Evolutionary conservation across 768 basidiomycete genomes (phyloP).

Genomic region (Suillus placidus): DNA sequence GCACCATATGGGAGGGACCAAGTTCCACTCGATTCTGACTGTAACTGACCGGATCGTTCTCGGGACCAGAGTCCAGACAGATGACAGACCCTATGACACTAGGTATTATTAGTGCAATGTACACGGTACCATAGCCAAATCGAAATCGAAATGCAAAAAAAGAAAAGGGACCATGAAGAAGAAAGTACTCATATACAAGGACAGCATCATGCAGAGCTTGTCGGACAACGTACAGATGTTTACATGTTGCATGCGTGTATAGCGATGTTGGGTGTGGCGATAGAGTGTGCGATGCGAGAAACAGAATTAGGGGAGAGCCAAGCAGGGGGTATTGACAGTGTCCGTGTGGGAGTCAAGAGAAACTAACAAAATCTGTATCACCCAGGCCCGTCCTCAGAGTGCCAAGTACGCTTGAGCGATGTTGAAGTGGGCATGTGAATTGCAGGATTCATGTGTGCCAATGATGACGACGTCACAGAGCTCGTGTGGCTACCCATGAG

Average conservation of each 20-base stretch:
- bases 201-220: no score
- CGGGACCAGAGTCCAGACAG: not conserved
- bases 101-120: constrained; percentile 4
- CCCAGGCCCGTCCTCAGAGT: constrained; percentile 22
- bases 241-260: constrained; percentile 2
- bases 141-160: not conserved
- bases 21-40: not conserved
- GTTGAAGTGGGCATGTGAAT: constrained; percentile 15
- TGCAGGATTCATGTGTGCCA: constrained; percentile 23
- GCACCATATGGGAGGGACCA: not conserved
- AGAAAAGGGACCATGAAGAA: not conserved
- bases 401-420: constrained; percentile 31
- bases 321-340: constrained; percentile 1
- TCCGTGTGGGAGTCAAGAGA: constrained; percentile 5
- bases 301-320: not conserved
- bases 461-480: constrained; percentile 32
- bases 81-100: not conserved
- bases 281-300: constrained; percentile 5
- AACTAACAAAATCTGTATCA: not conserved
- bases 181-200: not conserved
- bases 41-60: not conserved
- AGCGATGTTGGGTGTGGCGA: not conserved
- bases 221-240: constrained; percentile 1
- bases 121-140: not conserved
- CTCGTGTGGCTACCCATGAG: constrained; percentile 5